Percentiles rank a stretch among this genome's conserved stretches.
Evolutionary conservation across 2,329 filamentous ascomycete species (phyloP).

Genomic region (Lecanoromycetidae sp.): DNA sequence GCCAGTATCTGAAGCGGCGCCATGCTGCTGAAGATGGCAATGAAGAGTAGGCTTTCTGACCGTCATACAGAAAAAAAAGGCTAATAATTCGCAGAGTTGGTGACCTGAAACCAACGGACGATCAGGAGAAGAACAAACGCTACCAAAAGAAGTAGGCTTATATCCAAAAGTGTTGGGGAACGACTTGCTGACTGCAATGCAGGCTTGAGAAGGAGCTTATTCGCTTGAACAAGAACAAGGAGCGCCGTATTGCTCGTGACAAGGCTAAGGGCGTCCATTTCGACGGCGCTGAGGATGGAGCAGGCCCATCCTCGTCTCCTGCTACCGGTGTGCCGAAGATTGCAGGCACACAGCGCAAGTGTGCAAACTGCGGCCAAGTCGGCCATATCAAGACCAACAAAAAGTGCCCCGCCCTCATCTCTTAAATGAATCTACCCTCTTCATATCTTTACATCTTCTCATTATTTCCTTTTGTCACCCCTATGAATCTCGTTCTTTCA

Average conservation of each 20-base stretch:
- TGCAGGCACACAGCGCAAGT: slow-evolving; percentile 62
- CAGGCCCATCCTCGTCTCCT: slow-evolving; percentile 34
- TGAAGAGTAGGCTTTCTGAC: slow-evolving; percentile 48
- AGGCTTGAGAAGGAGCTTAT: slow-evolving; percentile 64
- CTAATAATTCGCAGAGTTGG: slow-evolving; percentile 37
- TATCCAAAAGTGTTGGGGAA: not conserved
- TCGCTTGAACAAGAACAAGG: slow-evolving; percentile 81
- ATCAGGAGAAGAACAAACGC: slow-evolving; percentile 53
- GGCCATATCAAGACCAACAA: slow-evolving; percentile 99
- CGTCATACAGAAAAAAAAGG: not conserved
- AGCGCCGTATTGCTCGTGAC: slow-evolving; percentile 78
- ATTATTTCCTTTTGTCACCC: not conserved
- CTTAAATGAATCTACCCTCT: not conserved
- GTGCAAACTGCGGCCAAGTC: slow-evolving; percentile 91
- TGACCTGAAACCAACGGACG: slow-evolving; percentile 51
- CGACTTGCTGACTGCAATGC: not conserved
- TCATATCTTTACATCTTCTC: not conserved
- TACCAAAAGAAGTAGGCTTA: slow-evolving; percentile 43
- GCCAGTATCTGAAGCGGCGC: slow-evolving; percentile 72
- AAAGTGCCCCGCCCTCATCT: slow-evolving; percentile 47
- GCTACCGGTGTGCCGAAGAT: slow-evolving; percentile 46
- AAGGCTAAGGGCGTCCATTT: slow-evolving; percentile 60
- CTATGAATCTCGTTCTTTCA: not conserved
- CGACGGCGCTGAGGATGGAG: slow-evolving; percentile 30
- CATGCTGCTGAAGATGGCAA: slow-evolving; percentile 58